A percentile compares a stretch with the other conserved stretches of the same genome.
Conservation (phyloP, 345 rosid genomes). For the Schrenkiella parvula region DNA sequence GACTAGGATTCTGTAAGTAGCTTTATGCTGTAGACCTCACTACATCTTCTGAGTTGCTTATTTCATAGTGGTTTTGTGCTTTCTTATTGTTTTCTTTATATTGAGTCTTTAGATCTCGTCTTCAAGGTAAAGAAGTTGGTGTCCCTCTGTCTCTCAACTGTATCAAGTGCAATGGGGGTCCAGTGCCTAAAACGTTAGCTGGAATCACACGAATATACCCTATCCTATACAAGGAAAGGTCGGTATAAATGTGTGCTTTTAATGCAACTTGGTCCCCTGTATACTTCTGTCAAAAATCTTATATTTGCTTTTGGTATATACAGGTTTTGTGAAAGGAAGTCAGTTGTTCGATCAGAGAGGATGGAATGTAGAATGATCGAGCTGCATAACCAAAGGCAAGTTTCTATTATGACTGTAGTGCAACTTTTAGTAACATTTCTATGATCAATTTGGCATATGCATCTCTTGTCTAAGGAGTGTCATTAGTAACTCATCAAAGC, state of each 20-base stretch:
- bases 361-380: conserved; percentile 62
- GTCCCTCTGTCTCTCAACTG: conserved; percentile 84
- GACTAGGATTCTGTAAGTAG: conserved; percentile 84
- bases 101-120: conserved; percentile 26
- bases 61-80: conserved; percentile 4
- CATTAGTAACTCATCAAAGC: conserved; percentile 15
- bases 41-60: conserved; percentile 1
- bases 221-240: conserved; percentile 89
- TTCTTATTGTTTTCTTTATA: conserved; percentile 18
- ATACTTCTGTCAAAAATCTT: neutral
- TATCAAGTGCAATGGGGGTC: conserved; percentile 85
- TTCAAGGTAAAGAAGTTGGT: conserved; percentile 60
- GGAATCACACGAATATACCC: conserved; percentile 92
- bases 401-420: neutral
- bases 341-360: conserved; percentile 82
- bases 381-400: conserved; percentile 43
- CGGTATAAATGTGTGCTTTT: conserved; percentile 12
- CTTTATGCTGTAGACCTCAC: conserved; percentile 9
- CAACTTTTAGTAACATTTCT: conserved; percentile 2
- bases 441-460: conserved; percentile 7
- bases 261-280: conserved; percentile 19
- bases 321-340: conserved; percentile 58
- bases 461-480: neutral
- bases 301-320: conserved; percentile 12
- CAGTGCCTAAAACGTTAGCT: conserved; percentile 69